phyloP scores from a whole-genome alignment of 306 rosid species.

The Fagus crenata region DNA sequence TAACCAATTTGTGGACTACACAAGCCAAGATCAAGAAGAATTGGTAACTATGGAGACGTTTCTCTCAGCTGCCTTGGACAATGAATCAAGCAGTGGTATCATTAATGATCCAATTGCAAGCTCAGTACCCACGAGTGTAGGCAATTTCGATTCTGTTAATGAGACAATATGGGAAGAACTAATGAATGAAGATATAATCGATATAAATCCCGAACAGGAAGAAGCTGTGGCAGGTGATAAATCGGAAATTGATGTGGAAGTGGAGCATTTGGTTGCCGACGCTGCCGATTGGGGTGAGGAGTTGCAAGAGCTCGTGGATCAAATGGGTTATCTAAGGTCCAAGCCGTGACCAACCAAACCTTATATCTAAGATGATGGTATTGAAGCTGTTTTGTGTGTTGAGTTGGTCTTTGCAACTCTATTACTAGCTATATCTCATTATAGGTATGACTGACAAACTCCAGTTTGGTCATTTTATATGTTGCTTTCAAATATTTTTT shows the following conservation, averaged over 20 bases:
- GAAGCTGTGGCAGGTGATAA: constrained; percentile 44
- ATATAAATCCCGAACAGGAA: constrained; percentile 47
- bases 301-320: constrained; percentile 67
- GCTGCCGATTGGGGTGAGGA: constrained; percentile 63
- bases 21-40: constrained; percentile 42
- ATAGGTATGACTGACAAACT: constrained; percentile 18
- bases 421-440: constrained; percentile 1
- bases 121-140: constrained; percentile 30
- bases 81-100: constrained; percentile 51
- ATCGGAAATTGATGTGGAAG: constrained; percentile 51
- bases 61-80: constrained; percentile 43
- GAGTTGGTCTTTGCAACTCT: constrained; percentile 37
- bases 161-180: constrained; percentile 64
- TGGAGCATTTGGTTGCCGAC: constrained; percentile 50
- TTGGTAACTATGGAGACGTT: constrained; percentile 42
- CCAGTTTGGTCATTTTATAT: not conserved
- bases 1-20: constrained; percentile 23
- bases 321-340: constrained; percentile 65
- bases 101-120: constrained; percentile 28
- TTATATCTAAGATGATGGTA: not conserved
- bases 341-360: constrained; percentile 22
- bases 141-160: constrained; percentile 31
- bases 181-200: constrained; percentile 52
- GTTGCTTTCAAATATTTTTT: not conserved
- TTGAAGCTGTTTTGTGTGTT: not conserved